Evolutionary conservation across 2,329 filamentous ascomycete genomes (phyloP).

Genomic region (Calonectria crousiana): DNA sequence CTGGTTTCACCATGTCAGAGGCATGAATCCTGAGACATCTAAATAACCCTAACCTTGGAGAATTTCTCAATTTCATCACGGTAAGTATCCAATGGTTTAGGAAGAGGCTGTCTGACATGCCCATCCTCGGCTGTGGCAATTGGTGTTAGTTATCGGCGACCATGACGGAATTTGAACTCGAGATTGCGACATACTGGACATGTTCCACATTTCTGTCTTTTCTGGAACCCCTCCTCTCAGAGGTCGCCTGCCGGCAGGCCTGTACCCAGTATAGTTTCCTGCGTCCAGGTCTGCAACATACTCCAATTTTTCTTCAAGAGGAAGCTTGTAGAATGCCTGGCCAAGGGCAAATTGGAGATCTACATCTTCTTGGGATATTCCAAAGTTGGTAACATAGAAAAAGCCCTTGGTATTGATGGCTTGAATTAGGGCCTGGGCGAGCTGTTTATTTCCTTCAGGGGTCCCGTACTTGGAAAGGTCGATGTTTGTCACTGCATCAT

Average conservation of each 20-base stretch:
- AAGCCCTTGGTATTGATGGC: conserved; percentile 51
- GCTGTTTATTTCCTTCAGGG: conserved; percentile 43
- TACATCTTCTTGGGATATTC: conserved; percentile 68
- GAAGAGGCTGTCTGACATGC: conserved; percentile 30
- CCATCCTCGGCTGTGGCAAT: conserved; percentile 45
- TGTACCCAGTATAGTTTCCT: conserved; percentile 69
- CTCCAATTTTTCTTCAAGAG: conserved; percentile 71
- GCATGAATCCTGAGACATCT: not conserved
- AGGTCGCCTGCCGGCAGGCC: conserved; percentile 57
- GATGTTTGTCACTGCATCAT: conserved; percentile 45
- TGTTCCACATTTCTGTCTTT: conserved; percentile 55
- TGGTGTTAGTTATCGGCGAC: not conserved
- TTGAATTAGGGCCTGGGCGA: conserved; percentile 47
- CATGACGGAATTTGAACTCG: not conserved
- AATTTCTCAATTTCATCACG: conserved; percentile 30
- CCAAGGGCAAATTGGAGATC: conserved; percentile 71
- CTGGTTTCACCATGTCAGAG: conserved; percentile 39
- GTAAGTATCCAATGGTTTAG: conserved; percentile 8
- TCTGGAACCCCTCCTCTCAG: conserved; percentile 53
- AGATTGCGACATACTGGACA: conserved; percentile 46
- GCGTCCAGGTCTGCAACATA: conserved; percentile 60
- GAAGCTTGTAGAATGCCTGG: conserved; percentile 64
- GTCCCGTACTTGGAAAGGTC: conserved; percentile 51
- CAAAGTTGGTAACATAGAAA: conserved; percentile 66
- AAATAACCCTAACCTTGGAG: conserved; percentile 21